A percentile compares a stretch with the other conserved stretches of the same genome.
Conservation (phyloP, 352 stramenopile genomes). For the Pythium diclinum region DNA sequence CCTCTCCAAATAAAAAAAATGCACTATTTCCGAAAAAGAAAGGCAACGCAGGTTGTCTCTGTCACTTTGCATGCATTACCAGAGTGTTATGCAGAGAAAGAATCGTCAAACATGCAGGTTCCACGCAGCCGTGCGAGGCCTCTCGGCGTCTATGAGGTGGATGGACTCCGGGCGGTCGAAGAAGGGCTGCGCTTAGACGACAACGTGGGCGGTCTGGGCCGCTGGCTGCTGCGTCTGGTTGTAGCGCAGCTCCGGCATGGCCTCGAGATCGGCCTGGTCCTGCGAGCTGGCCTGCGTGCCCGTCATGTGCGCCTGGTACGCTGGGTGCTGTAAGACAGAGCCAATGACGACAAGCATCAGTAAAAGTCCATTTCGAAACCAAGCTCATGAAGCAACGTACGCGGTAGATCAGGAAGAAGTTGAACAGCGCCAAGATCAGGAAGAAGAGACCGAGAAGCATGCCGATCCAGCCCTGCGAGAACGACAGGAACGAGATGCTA, state of each 20-base stretch:
- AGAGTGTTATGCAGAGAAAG: constrained; percentile 8
- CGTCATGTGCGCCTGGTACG: constrained; percentile 76
- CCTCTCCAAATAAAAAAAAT: constrained; percentile 11
- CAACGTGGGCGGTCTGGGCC: constrained; percentile 54
- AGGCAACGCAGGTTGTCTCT: not conserved
- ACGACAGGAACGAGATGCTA: constrained; percentile 77
- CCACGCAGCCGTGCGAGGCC: constrained; percentile 3
- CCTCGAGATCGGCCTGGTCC: constrained; percentile 62
- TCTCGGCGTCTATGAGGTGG: constrained; percentile 6
- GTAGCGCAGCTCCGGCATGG: constrained; percentile 79
- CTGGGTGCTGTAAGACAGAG: constrained; percentile 49
- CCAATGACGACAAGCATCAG: constrained; percentile 3
- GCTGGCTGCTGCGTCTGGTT: constrained; percentile 51
- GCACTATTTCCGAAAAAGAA: constrained; percentile 10
- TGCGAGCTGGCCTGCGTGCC: constrained; percentile 44
- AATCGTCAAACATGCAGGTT: constrained; percentile 14
- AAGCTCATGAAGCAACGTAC: constrained; percentile 33
- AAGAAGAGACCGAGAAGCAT: constrained; percentile 73
- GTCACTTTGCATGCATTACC: constrained; percentile 3
- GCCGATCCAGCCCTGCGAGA: constrained; percentile 80
- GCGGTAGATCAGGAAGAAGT: constrained; percentile 85
- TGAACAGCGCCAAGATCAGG: constrained; percentile 73
- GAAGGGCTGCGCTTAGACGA: constrained; percentile 29
- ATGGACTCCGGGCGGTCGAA: not conserved
- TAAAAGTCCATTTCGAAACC: too few relatives aligned